Conservation (phyloP, 2,329 filamentous ascomycete species). For the Botrytis elliptica region DNA sequence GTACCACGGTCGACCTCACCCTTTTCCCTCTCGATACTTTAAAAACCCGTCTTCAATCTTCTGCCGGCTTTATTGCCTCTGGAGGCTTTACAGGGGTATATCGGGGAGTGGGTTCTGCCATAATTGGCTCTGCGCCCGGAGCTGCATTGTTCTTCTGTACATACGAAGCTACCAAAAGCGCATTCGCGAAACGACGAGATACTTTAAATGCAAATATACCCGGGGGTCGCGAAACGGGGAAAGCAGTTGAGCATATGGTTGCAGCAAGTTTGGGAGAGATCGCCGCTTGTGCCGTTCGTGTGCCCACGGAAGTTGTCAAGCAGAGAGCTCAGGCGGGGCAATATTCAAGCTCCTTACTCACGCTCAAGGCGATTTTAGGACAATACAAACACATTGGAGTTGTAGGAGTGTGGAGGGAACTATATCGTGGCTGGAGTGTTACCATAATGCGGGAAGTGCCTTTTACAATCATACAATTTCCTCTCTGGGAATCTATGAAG, state of each 20-base stretch:
- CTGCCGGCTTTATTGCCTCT: conserved; percentile 70
- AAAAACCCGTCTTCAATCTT: conserved; percentile 93
- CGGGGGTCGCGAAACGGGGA: conserved; percentile 35
- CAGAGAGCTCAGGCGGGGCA: conserved; percentile 89
- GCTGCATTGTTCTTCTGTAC: conserved; percentile 97
- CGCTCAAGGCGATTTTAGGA: conserved; percentile 68
- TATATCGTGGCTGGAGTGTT: conserved; percentile 90
- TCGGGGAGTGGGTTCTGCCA: conserved; percentile 82
- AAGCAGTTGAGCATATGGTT: conserved; percentile 66
- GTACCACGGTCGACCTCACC: conserved; percentile 93
- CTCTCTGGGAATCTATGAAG: conserved; percentile 94
- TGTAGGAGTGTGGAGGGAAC: conserved; percentile 68
- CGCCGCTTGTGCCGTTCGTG: conserved; percentile 85
- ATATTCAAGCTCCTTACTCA: conserved; percentile 66
- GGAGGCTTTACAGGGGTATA: conserved; percentile 93
- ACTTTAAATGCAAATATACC: background rate
- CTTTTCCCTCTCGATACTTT: conserved; percentile 98
- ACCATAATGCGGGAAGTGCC: conserved; percentile 95
- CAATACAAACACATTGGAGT: conserved; percentile 47
- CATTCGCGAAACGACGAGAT: conserved; percentile 1
- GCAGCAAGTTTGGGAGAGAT: conserved; percentile 86
- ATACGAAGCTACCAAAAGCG: conserved; percentile 73
- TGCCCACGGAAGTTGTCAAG: conserved; percentile 96
- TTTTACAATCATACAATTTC: conserved; percentile 96
- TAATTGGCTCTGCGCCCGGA: conserved; percentile 88